Evolutionary conservation across 352 stramenopile genomes (phyloP), one percentile per base, ranked within the genome.

Genomic region (Aphanomyces astaci): DNA sequence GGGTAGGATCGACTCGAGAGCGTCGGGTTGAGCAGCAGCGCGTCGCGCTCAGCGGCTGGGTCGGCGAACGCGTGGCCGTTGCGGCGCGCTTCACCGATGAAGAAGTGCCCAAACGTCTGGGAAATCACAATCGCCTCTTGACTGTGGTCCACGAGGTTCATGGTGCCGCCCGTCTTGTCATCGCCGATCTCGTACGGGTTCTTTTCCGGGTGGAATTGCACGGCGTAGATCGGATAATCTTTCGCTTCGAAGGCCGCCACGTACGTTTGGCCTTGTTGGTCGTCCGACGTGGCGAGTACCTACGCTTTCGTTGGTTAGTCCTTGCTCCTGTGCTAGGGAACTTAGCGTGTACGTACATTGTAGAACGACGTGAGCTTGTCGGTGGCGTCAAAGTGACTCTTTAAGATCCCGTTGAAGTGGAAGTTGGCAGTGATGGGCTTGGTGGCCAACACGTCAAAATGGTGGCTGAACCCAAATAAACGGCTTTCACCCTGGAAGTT

Each of bases 131-230:
- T 67, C 3, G 75, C 80, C 59, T 89, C 78, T 32, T 73, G 76
- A 25, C 79, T 83, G 75, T 97, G 88, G 63, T 95, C 78, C 49
- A 96, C 88, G 17, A 80, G 84, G 71, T 96, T 83, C 69, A 87
- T 93, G 4, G 84, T 80, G 46, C 75, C 75, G 36, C 83, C 83
- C 25, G 83, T 74, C 7, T 66, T 46, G 63, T 88, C 85, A 46
- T 87, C 78, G 33, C 80, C 86, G 63, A 87, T 90, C 78, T 97
- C 91, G 73, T 93, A 97, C 51, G 73, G 80, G 74, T 93, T 95
- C 75, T 97, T 97, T 75, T 98, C 92, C 0, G 92, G 92, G 80
- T 98, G 92, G 68, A 89, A 97, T 70, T 98, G 92, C 52, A 96
- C 79, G 15, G 76, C 92, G 72, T 92, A 97, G 31, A 97, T 72